A percentile compares a stretch with the other conserved stretches of the same genome.
Evolutionary conservation across 768 basidiomycete species (phyloP).

Genomic region (Podaxis sp.): DNA sequence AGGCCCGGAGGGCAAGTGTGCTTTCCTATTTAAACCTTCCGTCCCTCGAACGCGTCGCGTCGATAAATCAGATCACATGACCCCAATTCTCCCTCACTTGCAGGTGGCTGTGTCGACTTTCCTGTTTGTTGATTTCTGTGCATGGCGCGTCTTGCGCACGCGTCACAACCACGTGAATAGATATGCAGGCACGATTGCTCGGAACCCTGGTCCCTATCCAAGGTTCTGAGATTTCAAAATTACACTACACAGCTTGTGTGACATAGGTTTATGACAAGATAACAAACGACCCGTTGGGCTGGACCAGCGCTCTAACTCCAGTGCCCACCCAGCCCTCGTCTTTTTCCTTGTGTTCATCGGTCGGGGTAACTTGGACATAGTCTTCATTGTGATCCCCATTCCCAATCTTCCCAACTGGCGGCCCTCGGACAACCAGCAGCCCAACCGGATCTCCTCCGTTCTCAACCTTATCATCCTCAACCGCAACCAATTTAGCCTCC

Average conservation of each 20-base stretch:
- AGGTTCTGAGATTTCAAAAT: not conserved
- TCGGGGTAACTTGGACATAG: conserved; percentile 26
- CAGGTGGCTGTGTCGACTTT: conserved; percentile 41
- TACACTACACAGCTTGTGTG: not conserved
- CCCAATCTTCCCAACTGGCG: conserved; percentile 61
- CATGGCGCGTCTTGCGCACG: conserved; percentile 16
- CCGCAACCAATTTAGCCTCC: conserved; percentile 74
- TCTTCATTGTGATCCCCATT: conserved; percentile 30
- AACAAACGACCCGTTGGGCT: conserved; percentile 68
- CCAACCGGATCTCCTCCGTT: conserved; percentile 66
- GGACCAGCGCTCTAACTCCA: conserved; percentile 35
- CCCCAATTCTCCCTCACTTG: not conserved
- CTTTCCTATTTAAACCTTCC: conserved; percentile 31
- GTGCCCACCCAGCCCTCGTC: conserved; percentile 24
- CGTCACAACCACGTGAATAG: conserved; percentile 19
- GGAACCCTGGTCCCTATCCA: too few species aligned
- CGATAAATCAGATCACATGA: conserved; percentile 16
- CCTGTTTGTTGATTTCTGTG: conserved; percentile 35
- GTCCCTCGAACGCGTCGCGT: conserved; percentile 17
- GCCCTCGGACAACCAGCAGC: conserved; percentile 63
- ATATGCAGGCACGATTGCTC: too few species aligned
- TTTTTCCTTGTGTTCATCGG: conserved; percentile 14
- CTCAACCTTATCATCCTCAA: conserved; percentile 66
- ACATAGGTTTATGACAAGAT: conserved; percentile 20
- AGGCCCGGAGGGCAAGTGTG: conserved; percentile 1